phyloP scores from a whole-genome alignment of 805 yeast species.

The Spathaspora passalidarum region DNA sequence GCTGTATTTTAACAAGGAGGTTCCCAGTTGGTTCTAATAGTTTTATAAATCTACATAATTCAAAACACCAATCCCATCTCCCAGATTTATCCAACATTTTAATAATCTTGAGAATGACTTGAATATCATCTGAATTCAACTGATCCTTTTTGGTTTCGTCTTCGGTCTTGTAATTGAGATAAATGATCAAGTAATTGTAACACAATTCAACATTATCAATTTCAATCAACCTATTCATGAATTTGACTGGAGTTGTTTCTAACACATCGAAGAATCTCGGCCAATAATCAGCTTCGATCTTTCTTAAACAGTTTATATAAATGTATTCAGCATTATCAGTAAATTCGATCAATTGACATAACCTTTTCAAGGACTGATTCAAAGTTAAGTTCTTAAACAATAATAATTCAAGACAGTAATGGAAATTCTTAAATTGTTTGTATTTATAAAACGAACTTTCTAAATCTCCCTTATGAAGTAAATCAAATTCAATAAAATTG shows the following conservation, averaged over 20 bases:
- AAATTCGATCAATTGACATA: constrained; percentile 21
- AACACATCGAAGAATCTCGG: constrained; percentile 40
- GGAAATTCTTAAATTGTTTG: constrained; percentile 39
- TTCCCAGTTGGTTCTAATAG: constrained; percentile 44
- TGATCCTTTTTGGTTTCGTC: constrained; percentile 10
- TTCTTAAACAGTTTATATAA: constrained; percentile 55
- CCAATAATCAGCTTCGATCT: constrained; percentile 59
- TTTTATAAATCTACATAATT: constrained; percentile 52
- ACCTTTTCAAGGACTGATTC: constrained; percentile 9
- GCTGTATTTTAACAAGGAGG: constrained; percentile 18
- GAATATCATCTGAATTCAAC: constrained; percentile 33
- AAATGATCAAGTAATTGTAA: constrained; percentile 51
- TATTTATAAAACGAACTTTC: constrained; percentile 28
- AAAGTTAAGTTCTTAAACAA: constrained; percentile 40
- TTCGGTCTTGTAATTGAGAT: constrained; percentile 48
- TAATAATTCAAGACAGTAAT: constrained; percentile 49
- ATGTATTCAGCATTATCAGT: constrained; percentile 25
- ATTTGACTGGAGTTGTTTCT: constrained; percentile 41
- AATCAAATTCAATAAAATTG: constrained; percentile 47
- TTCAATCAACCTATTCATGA: constrained; percentile 41
- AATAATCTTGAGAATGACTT: constrained; percentile 42
- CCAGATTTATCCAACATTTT: constrained; percentile 38
- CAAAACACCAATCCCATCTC: constrained; percentile 53
- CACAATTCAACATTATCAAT: constrained; percentile 44
- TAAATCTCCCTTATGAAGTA: constrained; percentile 25